Evolutionary conservation across 495 filamentous ascomycete genomes (phyloP).

Genomic region (Pseudevernia furfuracea): DNA sequence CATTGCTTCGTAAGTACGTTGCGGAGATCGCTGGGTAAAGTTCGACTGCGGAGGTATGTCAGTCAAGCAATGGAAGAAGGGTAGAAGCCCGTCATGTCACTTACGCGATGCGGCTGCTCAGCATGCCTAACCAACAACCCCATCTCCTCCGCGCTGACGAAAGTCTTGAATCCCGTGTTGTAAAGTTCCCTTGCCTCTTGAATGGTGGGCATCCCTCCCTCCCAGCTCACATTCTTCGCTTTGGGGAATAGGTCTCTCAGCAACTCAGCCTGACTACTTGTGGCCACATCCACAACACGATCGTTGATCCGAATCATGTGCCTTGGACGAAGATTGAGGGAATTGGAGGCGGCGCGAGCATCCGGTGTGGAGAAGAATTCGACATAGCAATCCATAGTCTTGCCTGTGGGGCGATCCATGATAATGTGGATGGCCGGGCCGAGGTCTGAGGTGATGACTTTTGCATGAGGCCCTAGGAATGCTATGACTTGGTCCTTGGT

Average conservation of each 20-base stretch:
- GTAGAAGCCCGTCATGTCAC: conserved; percentile 28
- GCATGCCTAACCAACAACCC: conserved; percentile 57
- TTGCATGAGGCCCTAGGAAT: conserved; percentile 60
- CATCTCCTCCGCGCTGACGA: conserved; percentile 65
- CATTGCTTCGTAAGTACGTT: conserved; percentile 67
- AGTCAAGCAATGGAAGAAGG: not conserved
- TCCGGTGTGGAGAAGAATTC: conserved; percentile 53
- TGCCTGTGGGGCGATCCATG: conserved; percentile 70
- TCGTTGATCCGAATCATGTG: conserved; percentile 52
- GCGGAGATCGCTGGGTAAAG: conserved; percentile 55
- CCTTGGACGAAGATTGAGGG: conserved; percentile 34
- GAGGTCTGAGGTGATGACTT: conserved; percentile 43
- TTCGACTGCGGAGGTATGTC: conserved; percentile 42
- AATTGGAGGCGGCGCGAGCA: conserved; percentile 47
- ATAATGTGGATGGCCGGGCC: conserved; percentile 69
- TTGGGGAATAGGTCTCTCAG: conserved; percentile 62
- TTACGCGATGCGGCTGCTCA: conserved; percentile 58
- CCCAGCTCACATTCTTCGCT: conserved; percentile 58
- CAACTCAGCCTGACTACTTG: conserved; percentile 53
- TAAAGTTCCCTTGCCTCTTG: conserved; percentile 40
- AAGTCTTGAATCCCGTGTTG: conserved; percentile 61
- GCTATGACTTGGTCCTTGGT: conserved; percentile 61
- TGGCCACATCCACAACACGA: conserved; percentile 54
- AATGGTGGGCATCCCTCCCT: conserved; percentile 40
- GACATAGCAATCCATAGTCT: conserved; percentile 70